Base-by-base conservation (phyloP, 352 stramenopile species). In the Globisporangium uncinulatum region DNA sequence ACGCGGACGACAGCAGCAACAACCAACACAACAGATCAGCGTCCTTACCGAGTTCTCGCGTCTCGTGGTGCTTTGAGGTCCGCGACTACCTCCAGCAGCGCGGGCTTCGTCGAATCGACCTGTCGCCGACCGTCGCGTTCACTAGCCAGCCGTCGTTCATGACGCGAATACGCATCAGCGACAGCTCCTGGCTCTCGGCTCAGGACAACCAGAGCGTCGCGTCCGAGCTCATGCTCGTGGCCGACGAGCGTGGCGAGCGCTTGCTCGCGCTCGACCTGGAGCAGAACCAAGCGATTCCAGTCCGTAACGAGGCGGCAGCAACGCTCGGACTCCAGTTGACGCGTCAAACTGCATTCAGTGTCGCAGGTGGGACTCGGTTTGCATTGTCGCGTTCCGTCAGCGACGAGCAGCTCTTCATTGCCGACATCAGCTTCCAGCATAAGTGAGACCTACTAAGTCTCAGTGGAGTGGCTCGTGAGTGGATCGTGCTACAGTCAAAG, bases 1-100 rank as follows among this genome's bases (percentile, higher is more conserved):
- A 37, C 32, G 32, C 9, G 5, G 32, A n/a, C 10, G 37, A 41
- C 3, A 1, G 17, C 29, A 17, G 13, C 17, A 45, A 10, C 9
- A 9, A 43, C 20, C 21, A 41, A 0, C 11, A n/a, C 24, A 41
- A 48, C 21, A 36, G 13, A 3, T 44, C 11, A 13, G 24, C 24
- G 4, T 31, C 15, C 7, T 13, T 24, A 3, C 31, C 14, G 10
- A 11, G n/a, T n/a, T n/a, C 4, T 8, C 54, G 32, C n/a, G 9
- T 15, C 5, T 19, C 13, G 17, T 83, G 69, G 63, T 62, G 67
- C 32, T 37, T 83, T 15, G 71, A 76, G 37, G 39, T 83, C 37
- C 73, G 73, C n/a, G 69, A 80, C 44, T 80, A 70, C 21, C 7
- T 53, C 6, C 62, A 74, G 41, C 61, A 61, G 11, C 9, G 45